Evolutionary conservation across 192 early-diverging fungal genomes (phyloP), one percentile per base, ranked within the genome.

Genomic region (Backusella liffmaniae): DNA sequence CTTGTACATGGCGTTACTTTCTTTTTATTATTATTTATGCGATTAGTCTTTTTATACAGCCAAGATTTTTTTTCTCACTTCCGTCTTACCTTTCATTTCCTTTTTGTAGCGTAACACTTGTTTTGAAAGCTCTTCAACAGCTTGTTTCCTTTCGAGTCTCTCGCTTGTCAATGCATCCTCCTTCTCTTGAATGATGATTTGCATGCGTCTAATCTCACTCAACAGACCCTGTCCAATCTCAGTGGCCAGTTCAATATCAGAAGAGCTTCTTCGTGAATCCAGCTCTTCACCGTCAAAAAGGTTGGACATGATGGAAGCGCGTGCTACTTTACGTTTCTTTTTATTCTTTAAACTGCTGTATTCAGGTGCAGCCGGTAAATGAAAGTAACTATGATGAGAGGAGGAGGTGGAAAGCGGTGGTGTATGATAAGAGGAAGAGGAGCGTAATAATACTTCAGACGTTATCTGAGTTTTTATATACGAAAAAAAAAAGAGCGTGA

Each of bases 191-290:
- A 81, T 18, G 1, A 81, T 34, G 29, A 34, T 30, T 32, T 81
- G 80, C 80, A 81, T 81, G 18, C 77, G 74, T 29, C 80, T 73
- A 8, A 81, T 76, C 44, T 81, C 80, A 39, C 74, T 41, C 21
- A 81, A 62, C 4, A 81, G 70, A 8, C 80, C 80, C 21, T 81
- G 80, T 0, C 80, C 80, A 29, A 81, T 81, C 44, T 81, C 80
- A 7, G 80, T 81, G 18, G 80, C 80, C 32, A 81, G 75, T 66
- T 81, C 80, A 51, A 81, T 81, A 74, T 77, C 80, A 36, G 72
- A 75, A 15, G 74, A 74, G 5, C 69, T 29, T 23, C 66, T 46
- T 32, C 72, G 18, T 23, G 72, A 35, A 7, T 39, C n/a, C 10
- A 10, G 5, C n/a, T 23, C 21, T 37, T 69, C 21, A 23, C 36